Evolutionary conservation across 2,329 filamentous ascomycete genomes (phyloP).

Genomic region (Cytospora mali): DNA sequence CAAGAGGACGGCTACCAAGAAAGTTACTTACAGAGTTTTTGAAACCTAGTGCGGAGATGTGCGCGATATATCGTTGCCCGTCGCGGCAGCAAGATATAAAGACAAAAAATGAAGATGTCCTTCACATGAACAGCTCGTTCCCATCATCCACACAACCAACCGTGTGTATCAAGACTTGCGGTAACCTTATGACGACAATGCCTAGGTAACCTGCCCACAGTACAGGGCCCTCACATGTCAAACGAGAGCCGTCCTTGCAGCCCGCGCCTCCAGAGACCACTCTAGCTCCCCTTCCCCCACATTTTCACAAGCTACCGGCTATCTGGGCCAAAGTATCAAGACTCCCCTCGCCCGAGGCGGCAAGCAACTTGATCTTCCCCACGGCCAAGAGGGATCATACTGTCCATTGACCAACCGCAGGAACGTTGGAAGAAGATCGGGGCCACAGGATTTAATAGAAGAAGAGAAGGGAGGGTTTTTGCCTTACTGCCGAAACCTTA

Average conservation of each 20-base stretch:
- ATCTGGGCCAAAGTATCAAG: slow-evolving; percentile 18
- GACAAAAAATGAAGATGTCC: not conserved
- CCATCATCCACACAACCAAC: not conserved
- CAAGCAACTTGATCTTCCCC: slow-evolving; percentile 35
- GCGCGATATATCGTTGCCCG: not conserved
- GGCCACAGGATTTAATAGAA: not conserved
- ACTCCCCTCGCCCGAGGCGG: slow-evolving; percentile 30
- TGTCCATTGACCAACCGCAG: slow-evolving; percentile 16
- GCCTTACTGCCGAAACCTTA: slow-evolving; percentile 15
- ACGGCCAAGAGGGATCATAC: slow-evolving; percentile 29
- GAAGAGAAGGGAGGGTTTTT: not conserved
- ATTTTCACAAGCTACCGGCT: slow-evolving; percentile 36
- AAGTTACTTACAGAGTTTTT: not conserved
- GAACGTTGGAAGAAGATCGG: not conserved
- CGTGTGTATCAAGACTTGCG: too few relatives aligned
- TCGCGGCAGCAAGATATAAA: not conserved
- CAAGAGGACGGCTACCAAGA: not conserved
- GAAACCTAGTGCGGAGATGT: not conserved
- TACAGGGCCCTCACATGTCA: slow-evolving; percentile 25
- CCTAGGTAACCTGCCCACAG: too few relatives aligned
- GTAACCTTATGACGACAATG: not conserved
- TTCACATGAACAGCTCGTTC: not conserved
- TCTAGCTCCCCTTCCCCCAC: slow-evolving; percentile 31
- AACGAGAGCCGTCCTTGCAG: slow-evolving; percentile 11
- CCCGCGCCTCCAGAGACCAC: not conserved